Evolutionary conservation across 768 basidiomycete species (phyloP), one percentile per base, ranked within the genome.

Genomic region (Leccinum longicurvipes): DNA sequence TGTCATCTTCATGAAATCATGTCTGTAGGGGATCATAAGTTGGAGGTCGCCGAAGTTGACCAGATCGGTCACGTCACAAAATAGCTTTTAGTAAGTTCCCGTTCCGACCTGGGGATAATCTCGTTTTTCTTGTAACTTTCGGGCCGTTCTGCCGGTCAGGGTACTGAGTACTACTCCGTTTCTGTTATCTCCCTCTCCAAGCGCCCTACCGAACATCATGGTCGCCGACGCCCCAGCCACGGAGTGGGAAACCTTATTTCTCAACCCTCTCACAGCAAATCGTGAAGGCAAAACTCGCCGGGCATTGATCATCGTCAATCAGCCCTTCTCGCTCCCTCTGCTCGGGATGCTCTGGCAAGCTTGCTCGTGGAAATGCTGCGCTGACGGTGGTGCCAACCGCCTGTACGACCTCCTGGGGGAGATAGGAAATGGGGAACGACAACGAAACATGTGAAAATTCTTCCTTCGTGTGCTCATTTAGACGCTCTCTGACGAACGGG

Each of bases 321-420:
- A 96, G 58, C 88, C 93, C 0, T 93, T 96, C 67, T 83, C 84
- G 23, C 60, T 71, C 4, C 61, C 73, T 10, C 78, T 97, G 41
- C 77, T 98, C 42, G 64, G 72, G 14, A 77, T 78, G 10, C 70
- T 94, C 9, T 97, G 83, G 81, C 66, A 67, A 14, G 68, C 76
- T 12, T 74, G 73, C 10, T 61, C 68, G 49, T 83, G 83, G 81
- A 77, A 72, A 36, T 79, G 78, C 52, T 96, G 92, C 66, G 93
- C 93, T 3, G 93, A 96, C 61, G 93, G 93, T 28, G 93, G 93
- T 24, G 90, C 89, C 8, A 96, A 96, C 69, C 80, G 89, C 15
- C 71, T 98, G 28, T 81, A 84, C 61, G 94, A 97, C 62, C 62
- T 72, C 14, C 60, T 76, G 0, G 57, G 49, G 15, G 49, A 60